Base-by-base conservation (phyloP, 1,139 yeast species). In the Protomyces inouyei region DNA sequence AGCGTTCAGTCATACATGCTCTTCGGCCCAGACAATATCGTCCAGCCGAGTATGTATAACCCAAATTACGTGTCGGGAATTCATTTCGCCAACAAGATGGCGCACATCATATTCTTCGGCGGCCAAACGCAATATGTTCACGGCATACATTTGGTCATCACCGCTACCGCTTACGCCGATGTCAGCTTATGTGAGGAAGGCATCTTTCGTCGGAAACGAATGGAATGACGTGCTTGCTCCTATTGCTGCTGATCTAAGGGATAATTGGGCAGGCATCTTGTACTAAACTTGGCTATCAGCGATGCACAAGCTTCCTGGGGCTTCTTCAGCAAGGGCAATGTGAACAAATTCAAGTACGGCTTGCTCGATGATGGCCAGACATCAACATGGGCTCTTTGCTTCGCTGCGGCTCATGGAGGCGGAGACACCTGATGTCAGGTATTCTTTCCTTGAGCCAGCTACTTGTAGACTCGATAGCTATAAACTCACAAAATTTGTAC, bases 31-130 rank as follows among this genome's bases (percentile, higher is more conserved):
- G 83, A 80, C 72, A 88, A 88, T 75, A 73, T 76, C 6, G 80
- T 84, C 63, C 83, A 84, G 73, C 95, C 95, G 23, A 64, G 77
- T 37, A 74, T 78, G 65, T 79, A 83, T 68, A 74, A 84, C 66
- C 79, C 79, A 48, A 88, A 88, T 77, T 85, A 83, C 73, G 91
- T 86, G 28, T 78, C 88, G 55, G 95, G 95, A 68, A 87, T 88
- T 60, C 48, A 40, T 2, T 64, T 64, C 51, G 53, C 48, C 60
- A 68, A 72, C 76, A 4, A 93, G 77, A 77, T 89, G 66, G 96
- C 89, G 70, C 95, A 89, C 76, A 89, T 97, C 3, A 93, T 97
- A 1, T 91, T 85, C 76, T 91, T 91, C 72, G 96, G 97, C 3
- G 80, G 80, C 71, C 80, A 84, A 64, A 72, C 79, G 46, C 93